A percentile compares a stretch with the other conserved stretches of the same genome.
Evolutionary conservation across 2,329 filamentous ascomycete species (phyloP).

Genomic region (Talaromyces sp.): DNA sequence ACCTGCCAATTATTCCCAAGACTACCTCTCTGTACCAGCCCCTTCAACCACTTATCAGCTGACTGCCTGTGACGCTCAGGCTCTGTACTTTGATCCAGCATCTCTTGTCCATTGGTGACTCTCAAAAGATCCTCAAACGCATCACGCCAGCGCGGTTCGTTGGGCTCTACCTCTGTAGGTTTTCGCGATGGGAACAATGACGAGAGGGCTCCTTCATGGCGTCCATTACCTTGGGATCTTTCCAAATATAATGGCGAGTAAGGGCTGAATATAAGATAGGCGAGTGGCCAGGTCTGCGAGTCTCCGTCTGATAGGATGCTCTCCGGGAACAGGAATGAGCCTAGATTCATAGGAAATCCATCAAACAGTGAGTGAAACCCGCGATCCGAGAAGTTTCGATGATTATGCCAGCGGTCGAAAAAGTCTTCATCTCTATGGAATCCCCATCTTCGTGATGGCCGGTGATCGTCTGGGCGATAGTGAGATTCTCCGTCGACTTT

Average conservation of each 20-base stretch:
- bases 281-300: slow-evolving; percentile 37
- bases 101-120: slow-evolving; percentile 43
- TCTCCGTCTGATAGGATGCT: slow-evolving; percentile 34
- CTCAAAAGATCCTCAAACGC: slow-evolving; percentile 59
- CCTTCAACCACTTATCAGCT: slow-evolving; percentile 40
- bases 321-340: slow-evolving; percentile 30
- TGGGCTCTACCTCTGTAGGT: slow-evolving; percentile 32
- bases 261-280: slow-evolving; percentile 46
- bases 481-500: slow-evolving; percentile 6
- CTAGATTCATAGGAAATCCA: slow-evolving; percentile 30
- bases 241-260: slow-evolving; percentile 58
- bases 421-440: slow-evolving; percentile 19
- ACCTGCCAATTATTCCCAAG: slow-evolving; percentile 40
- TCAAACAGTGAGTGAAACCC: slow-evolving; percentile 37
- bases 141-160: slow-evolving; percentile 50
- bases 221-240: slow-evolving; percentile 30
- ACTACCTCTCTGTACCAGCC: slow-evolving; percentile 41
- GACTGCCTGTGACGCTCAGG: slow-evolving; percentile 28
- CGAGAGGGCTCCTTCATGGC: slow-evolving; percentile 30
- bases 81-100: slow-evolving; percentile 34
- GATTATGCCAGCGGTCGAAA: slow-evolving; percentile 26
- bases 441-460: slow-evolving; percentile 1
- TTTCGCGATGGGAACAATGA: slow-evolving; percentile 35
- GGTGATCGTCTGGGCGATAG: not conserved
- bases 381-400: slow-evolving; percentile 24